Evolutionary conservation across 257 asterid species (phyloP), one percentile per base, ranked within the genome.

Genomic region (Solanum peruvianum): DNA sequence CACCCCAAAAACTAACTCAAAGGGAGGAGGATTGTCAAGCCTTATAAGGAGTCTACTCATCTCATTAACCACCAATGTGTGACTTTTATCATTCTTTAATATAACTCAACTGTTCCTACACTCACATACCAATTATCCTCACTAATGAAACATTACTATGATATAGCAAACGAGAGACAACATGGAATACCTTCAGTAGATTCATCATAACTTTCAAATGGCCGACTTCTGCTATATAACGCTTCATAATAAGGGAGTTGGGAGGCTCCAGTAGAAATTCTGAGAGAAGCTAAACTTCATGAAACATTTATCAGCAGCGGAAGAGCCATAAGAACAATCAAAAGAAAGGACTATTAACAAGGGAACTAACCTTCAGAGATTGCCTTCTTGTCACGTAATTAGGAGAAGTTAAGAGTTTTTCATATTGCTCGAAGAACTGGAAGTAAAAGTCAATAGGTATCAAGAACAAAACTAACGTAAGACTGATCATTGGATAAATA

Each of bases 331-430:
- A 64, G 69, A 86, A 35, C 45, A 84, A 86, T 87, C 86, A 87
- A 85, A 92, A 56, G 49, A 87, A 83, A 69, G 90, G 85, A 49
- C 76, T 82, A 86, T 64, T 80, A 39, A 86, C 82, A 67, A 56
- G 89, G 80, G 84, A 80, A 88, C 95, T 88, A 82, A 95, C 99
- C 99, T 97, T 97, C 94, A 97, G 92, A 75, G 99, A 97, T 89
- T 97, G 99, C 94, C 99, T 93, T 91, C 99, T 93, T 5, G 99
- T 97, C 85, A 97, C 99, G 66, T 97, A 97, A 90, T 97, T 97
- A 49, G 92, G 83, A 82, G 99, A 95, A 60, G 91, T 90, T 92
- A 97, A 89, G 88, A 97, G 98, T 85, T 88, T 94, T 91, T 97
- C 99, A 87, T 97, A 97, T 73, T 89, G 96, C 93, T 94, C 98